Evolutionary conservation across 1,139 yeast genomes (phyloP).

Genomic region (Kluyveromyces sp.): DNA sequence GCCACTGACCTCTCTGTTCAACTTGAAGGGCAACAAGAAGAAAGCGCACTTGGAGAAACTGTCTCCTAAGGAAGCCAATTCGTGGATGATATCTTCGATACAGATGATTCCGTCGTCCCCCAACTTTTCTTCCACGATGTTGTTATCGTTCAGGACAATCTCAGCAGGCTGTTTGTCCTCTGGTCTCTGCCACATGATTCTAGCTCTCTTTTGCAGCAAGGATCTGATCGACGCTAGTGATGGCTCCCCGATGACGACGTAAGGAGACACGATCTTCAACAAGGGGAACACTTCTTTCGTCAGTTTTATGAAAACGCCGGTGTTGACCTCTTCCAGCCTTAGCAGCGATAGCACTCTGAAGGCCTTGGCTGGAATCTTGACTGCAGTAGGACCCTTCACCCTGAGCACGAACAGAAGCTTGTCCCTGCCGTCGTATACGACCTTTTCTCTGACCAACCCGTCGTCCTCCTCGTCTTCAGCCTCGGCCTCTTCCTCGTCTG

Average conservation of each 20-base stretch:
- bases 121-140: constrained; percentile 62
- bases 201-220: constrained; percentile 69
- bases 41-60: constrained; percentile 50
- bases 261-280: constrained; percentile 62
- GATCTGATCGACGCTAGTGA: constrained; percentile 64
- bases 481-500: constrained; percentile 12
- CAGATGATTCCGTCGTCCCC: constrained; percentile 68
- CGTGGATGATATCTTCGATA: constrained; percentile 73
- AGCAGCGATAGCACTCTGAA: constrained; percentile 49
- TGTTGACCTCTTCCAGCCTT: constrained; percentile 51
- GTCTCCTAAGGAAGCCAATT: constrained; percentile 55
- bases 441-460: constrained; percentile 30
- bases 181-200: constrained; percentile 36
- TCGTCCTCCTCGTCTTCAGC: constrained; percentile 32
- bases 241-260: constrained; percentile 66
- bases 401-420: constrained; percentile 60
- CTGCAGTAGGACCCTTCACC: constrained; percentile 54
- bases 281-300: constrained; percentile 51
- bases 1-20: constrained; percentile 65
- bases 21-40: constrained; percentile 63
- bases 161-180: constrained; percentile 35
- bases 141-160: constrained; percentile 60
- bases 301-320: constrained; percentile 65
- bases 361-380: constrained; percentile 62
- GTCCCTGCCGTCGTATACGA: constrained; percentile 37